Percentiles rank a stretch among this genome's conserved stretches.
These are phyloP conservation scores for Puya raimondii DNA, from an alignment of 176 grass and related monocot genomes.

Conservation along the genomic window DNA sequence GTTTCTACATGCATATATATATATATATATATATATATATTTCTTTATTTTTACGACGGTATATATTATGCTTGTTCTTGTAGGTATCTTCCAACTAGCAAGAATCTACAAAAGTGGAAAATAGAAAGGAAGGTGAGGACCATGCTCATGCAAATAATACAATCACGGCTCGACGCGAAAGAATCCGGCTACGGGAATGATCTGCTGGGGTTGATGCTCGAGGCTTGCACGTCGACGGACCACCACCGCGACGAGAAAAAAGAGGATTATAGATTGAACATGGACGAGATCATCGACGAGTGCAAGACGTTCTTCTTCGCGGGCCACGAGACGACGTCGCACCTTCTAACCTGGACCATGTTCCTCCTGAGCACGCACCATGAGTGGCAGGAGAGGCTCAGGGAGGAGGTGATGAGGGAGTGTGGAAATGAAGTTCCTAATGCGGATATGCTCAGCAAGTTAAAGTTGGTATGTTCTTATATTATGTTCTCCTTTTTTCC, in stretches of 20 bases:
- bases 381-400: constrained; percentile 54
- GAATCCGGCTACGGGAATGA: constrained; percentile 25
- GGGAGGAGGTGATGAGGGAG: constrained; percentile 36
- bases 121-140: constrained; percentile 34
- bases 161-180: constrained; percentile 3
- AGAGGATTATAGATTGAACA: constrained; percentile 17
- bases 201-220: constrained; percentile 51
- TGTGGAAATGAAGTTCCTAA: constrained; percentile 14
- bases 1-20: not conserved
- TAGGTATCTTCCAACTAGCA: constrained; percentile 34
- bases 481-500: not conserved
- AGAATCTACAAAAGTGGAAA: constrained; percentile 18
- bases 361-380: constrained; percentile 33
- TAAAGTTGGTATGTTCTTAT: constrained; percentile 46
- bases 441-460: constrained; percentile 24
- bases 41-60: too few species aligned
- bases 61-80: not conserved
- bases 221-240: constrained; percentile 2
- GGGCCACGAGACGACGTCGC: constrained; percentile 42
- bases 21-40: too few species aligned
- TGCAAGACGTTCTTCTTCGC: constrained; percentile 64
- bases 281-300: constrained; percentile 56
- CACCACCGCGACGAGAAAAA: constrained; percentile 1
- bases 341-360: constrained; percentile 47
- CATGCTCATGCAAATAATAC: constrained; percentile 29